These are phyloP conservation scores for Calonectria fujianensis DNA, from an alignment of 2,329 filamentous ascomycete species.

Conservation along the genomic window DNA sequence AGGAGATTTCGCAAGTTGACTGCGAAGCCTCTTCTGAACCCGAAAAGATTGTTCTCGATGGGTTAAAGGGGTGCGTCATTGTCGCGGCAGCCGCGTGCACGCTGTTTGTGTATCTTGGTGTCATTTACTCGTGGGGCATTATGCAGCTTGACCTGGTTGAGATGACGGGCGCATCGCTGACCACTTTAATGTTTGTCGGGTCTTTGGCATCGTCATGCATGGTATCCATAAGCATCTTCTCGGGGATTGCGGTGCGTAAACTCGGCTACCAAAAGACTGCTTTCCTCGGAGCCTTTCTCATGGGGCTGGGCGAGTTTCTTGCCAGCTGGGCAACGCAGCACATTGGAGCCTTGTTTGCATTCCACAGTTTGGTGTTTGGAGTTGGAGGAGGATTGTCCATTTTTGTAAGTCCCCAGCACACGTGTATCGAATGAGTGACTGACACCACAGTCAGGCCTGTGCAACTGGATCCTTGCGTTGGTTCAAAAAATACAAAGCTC, in stretches of 20 bases:
- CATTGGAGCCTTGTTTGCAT: slow-evolving; percentile 51
- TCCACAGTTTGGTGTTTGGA: slow-evolving; percentile 54
- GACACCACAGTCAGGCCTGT: slow-evolving; percentile 42
- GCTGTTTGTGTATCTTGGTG: slow-evolving; percentile 55
- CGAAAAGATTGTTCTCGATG: slow-evolving; percentile 41
- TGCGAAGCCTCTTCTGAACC: background rate
- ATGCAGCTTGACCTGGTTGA: slow-evolving; percentile 56
- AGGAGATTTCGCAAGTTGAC: slow-evolving; percentile 17
- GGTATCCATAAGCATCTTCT: slow-evolving; percentile 52
- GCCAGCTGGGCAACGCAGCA: slow-evolving; percentile 54
- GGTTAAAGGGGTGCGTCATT: slow-evolving; percentile 44
- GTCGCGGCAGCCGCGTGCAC: slow-evolving; percentile 49
- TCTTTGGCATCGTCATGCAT: slow-evolving; percentile 55
- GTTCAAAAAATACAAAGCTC: slow-evolving; percentile 54
- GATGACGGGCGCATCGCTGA: slow-evolving; percentile 49
- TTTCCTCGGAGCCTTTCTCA: slow-evolving; percentile 50
- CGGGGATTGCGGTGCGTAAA: slow-evolving; percentile 43
- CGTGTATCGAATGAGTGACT: background rate
- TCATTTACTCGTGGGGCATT: slow-evolving; percentile 58
- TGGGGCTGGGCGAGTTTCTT: slow-evolving; percentile 56
- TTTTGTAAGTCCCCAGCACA: slow-evolving; percentile 40
- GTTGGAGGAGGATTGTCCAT: slow-evolving; percentile 52
- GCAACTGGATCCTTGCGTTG: slow-evolving; percentile 51
- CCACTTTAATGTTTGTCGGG: slow-evolving; percentile 56
- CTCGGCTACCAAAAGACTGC: slow-evolving; percentile 53